Evolutionary conservation across 163 green algal species (phyloP).

Genomic region (Scenedesmus sp.): DNA sequence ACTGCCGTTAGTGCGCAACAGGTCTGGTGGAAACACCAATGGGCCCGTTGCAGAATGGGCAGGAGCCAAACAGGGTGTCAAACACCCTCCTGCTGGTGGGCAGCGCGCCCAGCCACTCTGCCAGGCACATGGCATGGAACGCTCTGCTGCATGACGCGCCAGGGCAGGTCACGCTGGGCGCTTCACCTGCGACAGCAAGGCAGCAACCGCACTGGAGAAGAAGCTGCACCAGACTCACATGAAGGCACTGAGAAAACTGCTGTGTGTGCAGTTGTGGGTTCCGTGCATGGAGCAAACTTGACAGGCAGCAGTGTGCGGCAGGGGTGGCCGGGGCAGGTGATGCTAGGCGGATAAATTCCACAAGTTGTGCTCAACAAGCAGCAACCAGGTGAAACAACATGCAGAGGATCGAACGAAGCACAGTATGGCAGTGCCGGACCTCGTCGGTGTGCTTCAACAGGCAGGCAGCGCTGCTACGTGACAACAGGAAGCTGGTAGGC

Average conservation of each 20-base stretch:
- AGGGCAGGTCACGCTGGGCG: conserved; percentile 38
- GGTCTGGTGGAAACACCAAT: conserved; percentile 53
- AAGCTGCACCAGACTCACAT: neutral
- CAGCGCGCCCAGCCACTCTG: conserved; percentile 67
- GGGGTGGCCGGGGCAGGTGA: no score
- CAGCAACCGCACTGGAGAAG: neutral
- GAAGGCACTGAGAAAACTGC: neutral
- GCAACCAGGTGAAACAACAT: no score
- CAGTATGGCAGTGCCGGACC: no score
- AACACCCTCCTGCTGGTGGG: conserved; percentile 60
- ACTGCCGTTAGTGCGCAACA: neutral
- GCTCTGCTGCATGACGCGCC: conserved; percentile 54
- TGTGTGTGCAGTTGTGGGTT: neutral
- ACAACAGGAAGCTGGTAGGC: no score
- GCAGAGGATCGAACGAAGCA: no score
- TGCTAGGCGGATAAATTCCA: no score
- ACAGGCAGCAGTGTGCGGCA: no score
- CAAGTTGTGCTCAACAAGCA: no score
- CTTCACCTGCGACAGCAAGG: conserved; percentile 52
- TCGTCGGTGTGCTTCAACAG: no score
- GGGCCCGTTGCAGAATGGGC: conserved; percentile 64
- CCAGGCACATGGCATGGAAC: conserved; percentile 65
- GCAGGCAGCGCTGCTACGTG: no score
- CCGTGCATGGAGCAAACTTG: no score
- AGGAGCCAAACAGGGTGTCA: conserved; percentile 69